Percentiles rank a stretch among this genome's conserved stretches.
Conservation (phyloP, 1,139 yeast species). For the Pichia terricola region DNA sequence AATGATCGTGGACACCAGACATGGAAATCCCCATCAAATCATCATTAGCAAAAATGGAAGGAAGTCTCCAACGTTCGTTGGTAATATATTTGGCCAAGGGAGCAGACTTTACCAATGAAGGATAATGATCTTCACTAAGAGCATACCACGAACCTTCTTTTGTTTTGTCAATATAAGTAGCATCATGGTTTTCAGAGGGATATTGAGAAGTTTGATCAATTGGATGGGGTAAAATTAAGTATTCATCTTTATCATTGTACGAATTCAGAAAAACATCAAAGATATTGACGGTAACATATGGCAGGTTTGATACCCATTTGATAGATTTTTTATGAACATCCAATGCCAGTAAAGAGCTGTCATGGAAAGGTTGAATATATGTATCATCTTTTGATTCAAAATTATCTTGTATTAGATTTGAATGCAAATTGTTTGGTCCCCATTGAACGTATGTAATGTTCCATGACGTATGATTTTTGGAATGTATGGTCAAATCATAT, state of each 20-base stretch:
- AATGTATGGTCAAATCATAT: slow-evolving; percentile 52
- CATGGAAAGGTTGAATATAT: slow-evolving; percentile 79
- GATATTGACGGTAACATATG: slow-evolving; percentile 59
- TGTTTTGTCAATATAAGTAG: slow-evolving; percentile 59
- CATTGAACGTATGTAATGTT: slow-evolving; percentile 82
- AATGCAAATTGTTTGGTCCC: slow-evolving; percentile 88
- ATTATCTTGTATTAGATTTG: slow-evolving; percentile 47
- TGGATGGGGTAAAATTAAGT: slow-evolving; percentile 59
- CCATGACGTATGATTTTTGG: slow-evolving; percentile 66
- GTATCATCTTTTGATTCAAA: slow-evolving; percentile 54
- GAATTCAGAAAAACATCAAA: slow-evolving; percentile 51
- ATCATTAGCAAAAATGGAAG: slow-evolving; percentile 27
- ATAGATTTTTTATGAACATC: slow-evolving; percentile 60
- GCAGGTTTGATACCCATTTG: slow-evolving; percentile 66
- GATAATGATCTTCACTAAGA: slow-evolving; percentile 66
- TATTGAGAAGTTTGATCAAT: slow-evolving; percentile 19
- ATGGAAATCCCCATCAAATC: slow-evolving; percentile 22
- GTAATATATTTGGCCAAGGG: slow-evolving; percentile 55
- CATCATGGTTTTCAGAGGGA: slow-evolving; percentile 18
- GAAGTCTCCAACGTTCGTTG: slow-evolving; percentile 32
- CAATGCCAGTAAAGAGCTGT: slow-evolving; percentile 57
- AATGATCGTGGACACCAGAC: slow-evolving; percentile 27
- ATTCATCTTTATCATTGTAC: slow-evolving; percentile 19
- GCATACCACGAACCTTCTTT: slow-evolving; percentile 77
- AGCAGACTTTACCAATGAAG: slow-evolving; percentile 73